Conservation (phyloP, 140 eudicot species). For the Anethum foeniculum region DNA sequence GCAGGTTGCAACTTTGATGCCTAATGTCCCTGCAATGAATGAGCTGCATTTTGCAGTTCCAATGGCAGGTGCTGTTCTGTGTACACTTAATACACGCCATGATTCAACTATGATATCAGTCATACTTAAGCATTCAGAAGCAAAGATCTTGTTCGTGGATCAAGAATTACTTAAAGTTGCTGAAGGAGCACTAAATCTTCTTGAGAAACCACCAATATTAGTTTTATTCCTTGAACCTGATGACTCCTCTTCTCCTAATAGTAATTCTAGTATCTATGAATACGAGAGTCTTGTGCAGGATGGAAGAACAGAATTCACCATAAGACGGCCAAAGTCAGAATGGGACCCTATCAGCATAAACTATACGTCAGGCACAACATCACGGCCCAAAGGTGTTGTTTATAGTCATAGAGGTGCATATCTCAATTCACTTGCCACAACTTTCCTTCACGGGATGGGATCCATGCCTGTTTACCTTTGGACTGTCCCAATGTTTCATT, state of each 20-base stretch:
- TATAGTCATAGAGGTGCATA: conserved; percentile 68
- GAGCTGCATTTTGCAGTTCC: conserved; percentile 85
- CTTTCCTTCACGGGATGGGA: conserved; percentile 50
- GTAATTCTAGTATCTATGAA: conserved; percentile 12
- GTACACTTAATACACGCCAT: conserved; percentile 64
- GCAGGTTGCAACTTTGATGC: conserved; percentile 63
- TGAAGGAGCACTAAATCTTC: conserved; percentile 30
- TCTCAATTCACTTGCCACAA: conserved; percentile 50
- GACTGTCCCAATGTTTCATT: conserved; percentile 76
- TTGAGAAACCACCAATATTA: conserved; percentile 38
- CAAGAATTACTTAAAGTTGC: conserved; percentile 35
- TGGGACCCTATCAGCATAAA: conserved; percentile 67
- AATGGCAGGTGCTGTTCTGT: conserved; percentile 75
- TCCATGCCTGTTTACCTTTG: conserved; percentile 48
- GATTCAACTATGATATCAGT: conserved; percentile 48
- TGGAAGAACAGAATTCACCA: conserved; percentile 33
- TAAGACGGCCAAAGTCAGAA: conserved; percentile 41
- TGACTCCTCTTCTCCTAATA: background rate
- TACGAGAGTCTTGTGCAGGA: conserved; percentile 43
- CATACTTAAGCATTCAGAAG: conserved; percentile 48
- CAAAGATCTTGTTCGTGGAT: conserved; percentile 57
- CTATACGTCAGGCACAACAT: conserved; percentile 78
- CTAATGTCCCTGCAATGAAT: conserved; percentile 73
- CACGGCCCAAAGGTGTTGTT: conserved; percentile 72
- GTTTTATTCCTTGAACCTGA: conserved; percentile 34